Evolutionary conservation across 176 grass and related monocot genomes (phyloP).

Genomic region (Thinopyrum elongatum): DNA sequence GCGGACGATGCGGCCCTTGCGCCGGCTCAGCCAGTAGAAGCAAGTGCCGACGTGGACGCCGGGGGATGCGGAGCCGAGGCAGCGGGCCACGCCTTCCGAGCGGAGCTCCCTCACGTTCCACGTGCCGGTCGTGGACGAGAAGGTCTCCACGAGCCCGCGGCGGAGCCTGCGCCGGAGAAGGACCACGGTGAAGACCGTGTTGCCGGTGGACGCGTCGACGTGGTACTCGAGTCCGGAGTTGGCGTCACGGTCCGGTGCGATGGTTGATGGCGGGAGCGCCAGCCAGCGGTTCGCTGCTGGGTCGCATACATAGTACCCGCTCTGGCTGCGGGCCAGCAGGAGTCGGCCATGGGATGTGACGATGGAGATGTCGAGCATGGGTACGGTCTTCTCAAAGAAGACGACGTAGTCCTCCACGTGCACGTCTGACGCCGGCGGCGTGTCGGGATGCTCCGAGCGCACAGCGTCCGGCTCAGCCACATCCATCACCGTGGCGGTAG

Average conservation of each 20-base stretch:
- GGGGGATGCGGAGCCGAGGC: not conserved
- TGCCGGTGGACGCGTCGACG: not conserved
- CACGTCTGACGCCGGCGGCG: not conserved
- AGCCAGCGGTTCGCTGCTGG: too few species aligned
- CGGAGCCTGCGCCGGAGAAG: not conserved
- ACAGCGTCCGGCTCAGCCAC: not conserved
- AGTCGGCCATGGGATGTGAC: constrained; percentile 11
- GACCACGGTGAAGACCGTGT: constrained; percentile 8
- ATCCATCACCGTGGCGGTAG: not conserved
- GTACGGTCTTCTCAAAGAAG: constrained; percentile 25
- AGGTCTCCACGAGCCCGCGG: constrained; percentile 1
- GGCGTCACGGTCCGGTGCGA: too few species aligned
- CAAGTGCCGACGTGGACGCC: not conserved
- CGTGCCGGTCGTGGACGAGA: not conserved
- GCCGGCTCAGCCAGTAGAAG: constrained; percentile 29
- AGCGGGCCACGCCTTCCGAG: not conserved
- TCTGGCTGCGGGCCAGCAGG: too few species aligned
- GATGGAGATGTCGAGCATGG: not conserved
- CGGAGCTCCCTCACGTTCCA: not conserved
- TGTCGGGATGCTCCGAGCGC: not conserved
- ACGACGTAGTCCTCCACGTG: not conserved
- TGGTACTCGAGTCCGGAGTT: constrained; percentile 12
- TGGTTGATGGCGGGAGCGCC: too few species aligned
- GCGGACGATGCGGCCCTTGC: not conserved
- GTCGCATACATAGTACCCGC: too few species aligned